Evolutionary conservation across 2,329 filamentous ascomycete genomes (phyloP).

Genomic region (Grosmannia serpens): DNA sequence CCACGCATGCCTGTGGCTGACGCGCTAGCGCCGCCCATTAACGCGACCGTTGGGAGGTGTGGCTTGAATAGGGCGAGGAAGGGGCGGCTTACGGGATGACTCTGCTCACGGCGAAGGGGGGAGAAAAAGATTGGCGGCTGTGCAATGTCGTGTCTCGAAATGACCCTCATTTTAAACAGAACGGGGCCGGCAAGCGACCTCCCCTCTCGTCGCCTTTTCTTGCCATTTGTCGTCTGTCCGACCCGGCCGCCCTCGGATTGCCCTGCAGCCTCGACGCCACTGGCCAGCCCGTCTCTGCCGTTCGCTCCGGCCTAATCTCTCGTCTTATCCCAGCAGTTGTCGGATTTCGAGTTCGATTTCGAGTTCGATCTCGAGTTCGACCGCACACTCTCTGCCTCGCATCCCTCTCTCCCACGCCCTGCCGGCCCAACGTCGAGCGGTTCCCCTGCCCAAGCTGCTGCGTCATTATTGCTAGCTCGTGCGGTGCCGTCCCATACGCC

Average conservation of each 20-base stretch:
- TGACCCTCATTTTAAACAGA: conserved; percentile 1
- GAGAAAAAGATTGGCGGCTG: background rate
- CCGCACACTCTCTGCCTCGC: background rate
- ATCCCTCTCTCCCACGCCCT: background rate
- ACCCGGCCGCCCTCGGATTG: background rate
- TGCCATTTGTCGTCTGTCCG: background rate
- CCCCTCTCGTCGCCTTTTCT: background rate
- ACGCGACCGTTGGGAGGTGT: background rate
- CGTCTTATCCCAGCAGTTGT: too few relatives aligned
- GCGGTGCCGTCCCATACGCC: background rate
- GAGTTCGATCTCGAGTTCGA: too few relatives aligned
- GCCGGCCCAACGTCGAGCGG: background rate
- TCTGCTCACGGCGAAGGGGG: background rate
- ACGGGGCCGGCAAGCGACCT: background rate
- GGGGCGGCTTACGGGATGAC: too few relatives aligned
- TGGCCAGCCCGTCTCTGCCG: too few relatives aligned
- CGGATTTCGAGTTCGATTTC: too few relatives aligned
- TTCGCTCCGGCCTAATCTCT: too few relatives aligned
- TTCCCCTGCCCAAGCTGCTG: too few relatives aligned
- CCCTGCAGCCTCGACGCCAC: background rate
- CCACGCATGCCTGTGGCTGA: background rate
- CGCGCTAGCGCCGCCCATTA: background rate
- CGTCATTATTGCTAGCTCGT: background rate
- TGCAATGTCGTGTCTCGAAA: conserved; percentile 2
- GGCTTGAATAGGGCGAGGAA: background rate